phyloP scores from a whole-genome alignment of 1,139 yeast species.

The Yarrowia galli region DNA sequence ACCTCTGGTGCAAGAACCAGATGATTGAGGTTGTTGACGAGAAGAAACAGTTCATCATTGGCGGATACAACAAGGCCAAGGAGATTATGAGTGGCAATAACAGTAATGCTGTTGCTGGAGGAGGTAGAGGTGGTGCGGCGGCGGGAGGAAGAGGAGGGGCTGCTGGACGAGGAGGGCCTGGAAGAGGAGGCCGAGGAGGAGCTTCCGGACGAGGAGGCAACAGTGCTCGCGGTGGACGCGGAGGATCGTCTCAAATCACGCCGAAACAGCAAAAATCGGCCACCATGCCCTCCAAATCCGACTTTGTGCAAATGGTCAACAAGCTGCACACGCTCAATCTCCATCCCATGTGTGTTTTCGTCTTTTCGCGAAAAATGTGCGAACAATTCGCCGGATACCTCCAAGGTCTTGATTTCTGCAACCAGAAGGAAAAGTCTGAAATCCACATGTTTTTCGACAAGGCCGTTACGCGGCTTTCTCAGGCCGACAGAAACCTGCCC shows the following conservation, averaged over 20 bases:
- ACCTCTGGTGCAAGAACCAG: slow-evolving; percentile 75
- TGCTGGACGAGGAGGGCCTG: slow-evolving; percentile 50
- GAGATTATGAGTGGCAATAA: slow-evolving; percentile 51
- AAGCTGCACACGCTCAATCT: slow-evolving; percentile 69
- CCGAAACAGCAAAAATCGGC: slow-evolving; percentile 5
- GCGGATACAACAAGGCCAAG: slow-evolving; percentile 68
- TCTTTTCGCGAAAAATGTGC: slow-evolving; percentile 89
- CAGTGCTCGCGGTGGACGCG: slow-evolving; percentile 46
- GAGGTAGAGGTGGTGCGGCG: slow-evolving; percentile 48
- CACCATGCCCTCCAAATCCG: slow-evolving; percentile 14
- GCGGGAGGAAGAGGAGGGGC: slow-evolving; percentile 48
- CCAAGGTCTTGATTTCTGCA: slow-evolving; percentile 79
- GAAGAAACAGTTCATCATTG: slow-evolving; percentile 69
- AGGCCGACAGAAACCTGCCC: slow-evolving; percentile 91
- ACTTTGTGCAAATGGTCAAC: slow-evolving; percentile 64
- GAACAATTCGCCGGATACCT: slow-evolving; percentile 89
- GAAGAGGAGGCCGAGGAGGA: slow-evolving; percentile 48
- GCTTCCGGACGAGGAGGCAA: slow-evolving; percentile 48
- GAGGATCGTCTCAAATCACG: slow-evolving; percentile 40
- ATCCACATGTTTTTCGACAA: slow-evolving; percentile 91
- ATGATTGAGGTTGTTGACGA: slow-evolving; percentile 77
- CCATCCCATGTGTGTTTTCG: slow-evolving; percentile 92
- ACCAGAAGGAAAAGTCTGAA: slow-evolving; percentile 83
- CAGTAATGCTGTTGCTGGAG: slow-evolving; percentile 43
- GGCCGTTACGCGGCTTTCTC: slow-evolving; percentile 84